Base-by-base conservation (phyloP, 306 rosid genomes). In the Vachellia pachyceras region DNA sequence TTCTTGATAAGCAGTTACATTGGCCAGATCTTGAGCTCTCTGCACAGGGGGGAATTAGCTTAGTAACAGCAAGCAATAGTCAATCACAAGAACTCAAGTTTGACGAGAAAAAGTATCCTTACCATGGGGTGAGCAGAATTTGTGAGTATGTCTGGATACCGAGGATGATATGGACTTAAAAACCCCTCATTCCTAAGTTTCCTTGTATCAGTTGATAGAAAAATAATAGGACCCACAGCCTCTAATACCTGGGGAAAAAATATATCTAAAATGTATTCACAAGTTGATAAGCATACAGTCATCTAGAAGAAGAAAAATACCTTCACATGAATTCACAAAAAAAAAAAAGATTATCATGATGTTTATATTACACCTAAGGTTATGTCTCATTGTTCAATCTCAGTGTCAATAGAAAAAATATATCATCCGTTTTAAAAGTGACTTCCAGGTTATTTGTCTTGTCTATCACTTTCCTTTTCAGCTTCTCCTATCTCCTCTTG, bases 51-150 rank as follows among this genome's bases (percentile, higher is more conserved):
- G 20, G 50, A 68, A 36, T 75, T 82, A 87, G 73, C 35, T 12
- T 73, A 72, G 76, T 66, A 64, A 61, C 18, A 70, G 75, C 40
- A 77, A 77, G 47, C 29, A 84, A 25, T 22, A 85, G 76, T 64
- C 78, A 65, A 81, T 75, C 6, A 75, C 42, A 75, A 75, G 82
- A 79, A 74, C 75, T 46, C 72, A 65, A 72, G 69, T 64, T 60
- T 37, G 18, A 74, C n/a, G 45, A 73, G 22, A 73, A 60, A 66
- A 81, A 65, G 5, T 78, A 55, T 22, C 42, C 69, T 80, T 89
- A 95, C 99, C 98, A 95, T 86, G 14, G 99, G 99, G 87, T 93
- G 99, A 80, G 99, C 98, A 72, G 99, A 93, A 81, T 95, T 95
- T 70, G 99, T 95, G 67, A 95, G 99, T 85, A 95, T 95, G 87